Evolutionary conservation across 352 stramenopile genomes (phyloP), one percentile per base, ranked within the genome.

Genomic region (Phytopythium cucurbitacearum): DNA sequence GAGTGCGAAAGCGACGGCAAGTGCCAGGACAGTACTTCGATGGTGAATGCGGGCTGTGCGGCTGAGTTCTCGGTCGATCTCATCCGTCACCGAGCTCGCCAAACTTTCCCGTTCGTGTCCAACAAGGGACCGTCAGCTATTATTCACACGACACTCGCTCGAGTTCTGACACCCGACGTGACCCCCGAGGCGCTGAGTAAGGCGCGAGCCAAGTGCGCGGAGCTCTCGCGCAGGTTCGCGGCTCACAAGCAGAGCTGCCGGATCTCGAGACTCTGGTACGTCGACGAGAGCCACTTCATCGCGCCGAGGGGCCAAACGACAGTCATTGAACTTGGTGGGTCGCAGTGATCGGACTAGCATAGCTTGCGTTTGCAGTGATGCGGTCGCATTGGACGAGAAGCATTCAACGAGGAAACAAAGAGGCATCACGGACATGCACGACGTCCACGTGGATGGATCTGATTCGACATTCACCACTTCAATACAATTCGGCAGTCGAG

Each of bases 81-180:
- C 33, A 41, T 85, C 21, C 74, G 71, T 32, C 60, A 69, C 11
- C 37, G 48, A 8, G 72, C 70, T 0, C 62, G 61, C 40, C 49
- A 72, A 28, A 69, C 36, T n/a, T 78, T 83, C 48, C 60, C 64
- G 40, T 64, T 67, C 52, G 61, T 72, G 16, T 72, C 75, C 12
- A 44, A 51, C 37, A 53, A 60, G 10, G 61, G 65, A 37, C 55
- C 62, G 3, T 53, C 28, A 12, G 52, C 51, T 10, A 85, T 87
- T 62, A 71, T 84, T 46, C 75, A 89, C 63, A 66, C 70, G 53
- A 89, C 78, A 16, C 57, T 89, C 32, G 75, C 68, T 5, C 69
- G 78, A 4, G 37, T 89, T n/a, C 32, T 89, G 37, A 54, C 66
- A 28, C 62, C 70, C 1, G 62, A 73, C 33, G 63, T 76, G 0